phyloP scores from a whole-genome alignment of 192 early-diverging fungal genomes.

The Mortierella hygrophila region DNA sequence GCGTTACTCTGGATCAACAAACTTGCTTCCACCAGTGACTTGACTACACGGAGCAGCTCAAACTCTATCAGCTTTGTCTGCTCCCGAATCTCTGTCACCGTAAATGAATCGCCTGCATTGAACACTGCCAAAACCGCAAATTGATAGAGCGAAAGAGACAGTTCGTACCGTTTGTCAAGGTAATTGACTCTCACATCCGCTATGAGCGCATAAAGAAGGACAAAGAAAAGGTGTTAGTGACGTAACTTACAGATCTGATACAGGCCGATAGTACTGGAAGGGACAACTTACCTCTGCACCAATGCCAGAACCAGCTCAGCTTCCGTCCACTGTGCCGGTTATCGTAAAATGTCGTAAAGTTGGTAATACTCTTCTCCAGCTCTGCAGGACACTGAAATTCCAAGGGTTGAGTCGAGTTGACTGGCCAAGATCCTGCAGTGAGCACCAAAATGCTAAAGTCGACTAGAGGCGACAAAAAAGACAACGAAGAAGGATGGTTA shows the following conservation, averaged over 20 bases:
- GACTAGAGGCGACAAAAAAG: constrained; percentile 43
- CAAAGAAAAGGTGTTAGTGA: background rate
- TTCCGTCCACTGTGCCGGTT: constrained; percentile 80
- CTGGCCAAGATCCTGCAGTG: constrained; percentile 87
- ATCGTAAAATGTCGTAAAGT: constrained; percentile 82
- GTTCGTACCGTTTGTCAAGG: constrained; percentile 83
- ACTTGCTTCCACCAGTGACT: constrained; percentile 58
- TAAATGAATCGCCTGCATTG: constrained; percentile 64
- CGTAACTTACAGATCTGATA: background rate
- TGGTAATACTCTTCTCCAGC: constrained; percentile 76
- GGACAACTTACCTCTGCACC: constrained; percentile 71
- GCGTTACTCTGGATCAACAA: constrained; percentile 18
- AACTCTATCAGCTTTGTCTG: constrained; percentile 64
- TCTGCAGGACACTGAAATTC: constrained; percentile 88
- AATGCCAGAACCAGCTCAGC: constrained; percentile 86
- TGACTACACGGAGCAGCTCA: constrained; percentile 73
- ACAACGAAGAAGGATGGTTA: background rate
- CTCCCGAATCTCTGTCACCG: constrained; percentile 65
- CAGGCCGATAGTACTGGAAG: background rate
- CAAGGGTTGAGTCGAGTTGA: constrained; percentile 73
- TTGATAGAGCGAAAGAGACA: constrained; percentile 80
- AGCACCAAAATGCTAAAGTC: constrained; percentile 83
- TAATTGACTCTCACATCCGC: constrained; percentile 76
- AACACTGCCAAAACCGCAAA: constrained; percentile 76
- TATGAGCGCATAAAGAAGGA: constrained; percentile 12